Base-by-base conservation (phyloP, 139 green algal genomes). In the Parachlorella kessleri region DNA sequence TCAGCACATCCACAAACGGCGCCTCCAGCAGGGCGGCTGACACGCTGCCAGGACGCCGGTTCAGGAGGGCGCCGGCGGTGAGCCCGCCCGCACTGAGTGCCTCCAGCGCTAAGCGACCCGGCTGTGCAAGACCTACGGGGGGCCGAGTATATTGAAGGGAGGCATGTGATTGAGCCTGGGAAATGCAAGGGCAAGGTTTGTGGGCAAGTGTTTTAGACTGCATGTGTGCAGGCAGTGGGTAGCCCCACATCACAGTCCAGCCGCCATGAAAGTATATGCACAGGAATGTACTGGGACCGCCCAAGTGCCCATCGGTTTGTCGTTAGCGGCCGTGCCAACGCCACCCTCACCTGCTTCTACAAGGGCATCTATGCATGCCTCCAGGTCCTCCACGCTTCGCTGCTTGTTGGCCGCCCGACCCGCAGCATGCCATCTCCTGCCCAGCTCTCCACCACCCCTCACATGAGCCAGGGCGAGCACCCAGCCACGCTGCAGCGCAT, bases 1-100 rank as follows among this genome's bases (percentile, higher is more conserved):
- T 72, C 21, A 94, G 72, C 7, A 91, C 83, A 82, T 98, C 95
- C 72, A 98, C 92, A 81, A 98, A 98, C 0, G 93, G 94, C 35
- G 97, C 93, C 39, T 89, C 88, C 32, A 93, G 77, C 38, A 95
- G 37, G 1, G 72, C 71, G 37, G 76, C 76, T 8, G 59, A 48
- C 30, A 87, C 7, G 6, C 63, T 55, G 42, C 26, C 64, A n/a
- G 76, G 64, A 3, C 36, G 42, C n/a, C 42, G 66, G 41, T 85
- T 80, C 30, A 91, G 41, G 39, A 88, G 30, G 5, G 63, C 71
- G 0, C 35, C 81, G 4, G 79, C 74, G 1, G 80, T 66, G 54
- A 91, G 48, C 7, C 75, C 87, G 28, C 87, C 87, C 14, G 87
- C 87, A 55, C 81, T 88, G 39, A 54, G 37, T 3, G 78, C 84